Conservation (phyloP, 352 stramenopile species). For the Globisporangium nagaii region DNA sequence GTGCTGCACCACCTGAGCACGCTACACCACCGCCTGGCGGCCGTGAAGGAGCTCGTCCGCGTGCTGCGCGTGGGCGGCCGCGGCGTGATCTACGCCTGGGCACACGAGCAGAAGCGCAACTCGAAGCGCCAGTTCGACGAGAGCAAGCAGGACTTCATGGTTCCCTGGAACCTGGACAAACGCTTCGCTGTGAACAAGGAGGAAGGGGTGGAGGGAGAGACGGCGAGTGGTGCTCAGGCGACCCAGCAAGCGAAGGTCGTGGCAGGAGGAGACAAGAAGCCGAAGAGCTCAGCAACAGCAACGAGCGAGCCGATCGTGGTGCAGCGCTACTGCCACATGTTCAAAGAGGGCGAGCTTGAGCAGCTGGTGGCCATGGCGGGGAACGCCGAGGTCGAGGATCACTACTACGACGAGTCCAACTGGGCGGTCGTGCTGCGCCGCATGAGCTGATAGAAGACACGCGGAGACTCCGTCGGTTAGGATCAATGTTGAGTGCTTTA, state of each 20-base stretch:
- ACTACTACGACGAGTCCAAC: conserved; percentile 85
- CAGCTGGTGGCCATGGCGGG: conserved; percentile 52
- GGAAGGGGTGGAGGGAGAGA: not conserved
- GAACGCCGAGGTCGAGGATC: conserved; percentile 57
- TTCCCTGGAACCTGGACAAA: conserved; percentile 85
- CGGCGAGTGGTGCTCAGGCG: no score
- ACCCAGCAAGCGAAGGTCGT: not conserved
- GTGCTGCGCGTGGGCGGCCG: conserved; percentile 62
- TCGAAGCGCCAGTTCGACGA: conserved; percentile 75
- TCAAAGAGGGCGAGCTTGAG: conserved; percentile 80
- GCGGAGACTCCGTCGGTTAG: no score
- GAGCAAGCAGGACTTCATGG: conserved; percentile 78
- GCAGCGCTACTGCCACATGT: conserved; percentile 88
- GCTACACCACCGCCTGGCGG: conserved; percentile 53
- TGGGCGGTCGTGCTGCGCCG: conserved; percentile 79
- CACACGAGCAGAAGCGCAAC: conserved; percentile 72
- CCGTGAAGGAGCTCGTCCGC: conserved; percentile 73
- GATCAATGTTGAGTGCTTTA: no score
- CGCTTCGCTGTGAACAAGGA: conserved; percentile 35
- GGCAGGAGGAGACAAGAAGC: not conserved
- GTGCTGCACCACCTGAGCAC: conserved; percentile 84
- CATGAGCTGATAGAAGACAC: conserved; percentile 8
- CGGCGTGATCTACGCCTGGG: conserved; percentile 84
- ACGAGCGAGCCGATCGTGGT: conserved; percentile 36
- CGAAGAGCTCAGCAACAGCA: not conserved